Evolutionary conservation across 345 rosid genomes (phyloP).

Genomic region (Triadica sebifera): DNA sequence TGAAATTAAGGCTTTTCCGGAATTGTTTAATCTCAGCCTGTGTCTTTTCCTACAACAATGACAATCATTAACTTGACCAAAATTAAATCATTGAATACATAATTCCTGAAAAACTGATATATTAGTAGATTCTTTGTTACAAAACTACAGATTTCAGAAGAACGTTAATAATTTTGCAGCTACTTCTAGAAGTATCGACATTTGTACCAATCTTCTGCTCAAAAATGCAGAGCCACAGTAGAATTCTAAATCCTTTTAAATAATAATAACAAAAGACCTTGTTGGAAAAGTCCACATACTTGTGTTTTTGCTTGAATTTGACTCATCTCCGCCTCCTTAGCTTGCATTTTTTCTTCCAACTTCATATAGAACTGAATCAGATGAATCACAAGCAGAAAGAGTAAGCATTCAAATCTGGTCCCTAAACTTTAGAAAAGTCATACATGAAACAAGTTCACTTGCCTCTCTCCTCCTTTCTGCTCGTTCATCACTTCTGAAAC

Average conservation of each 20-base stretch:
- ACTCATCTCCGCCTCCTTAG: slow-evolving; percentile 64
- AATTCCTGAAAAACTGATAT: no score
- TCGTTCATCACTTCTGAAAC: slow-evolving; percentile 61
- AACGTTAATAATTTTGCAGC: no score
- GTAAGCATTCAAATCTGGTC: slow-evolving; percentile 1
- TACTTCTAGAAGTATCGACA: background rate
- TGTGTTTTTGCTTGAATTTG: slow-evolving; percentile 63
- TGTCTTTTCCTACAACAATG: slow-evolving; percentile 51
- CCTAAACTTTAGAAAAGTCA: background rate
- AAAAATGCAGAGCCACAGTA: background rate
- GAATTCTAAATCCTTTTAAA: background rate
- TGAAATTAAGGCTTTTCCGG: slow-evolving; percentile 76
- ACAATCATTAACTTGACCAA: background rate
- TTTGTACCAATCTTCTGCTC: background rate
- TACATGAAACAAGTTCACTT: slow-evolving; percentile 15
- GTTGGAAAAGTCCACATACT: slow-evolving; percentile 35
- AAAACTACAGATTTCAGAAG: background rate
- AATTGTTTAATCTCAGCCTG: slow-evolving; percentile 64
- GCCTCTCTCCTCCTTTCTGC: slow-evolving; percentile 89
- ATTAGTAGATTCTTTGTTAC: background rate
- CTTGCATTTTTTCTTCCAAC: slow-evolving; percentile 73
- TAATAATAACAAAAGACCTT: background rate
- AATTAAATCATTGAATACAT: background rate
- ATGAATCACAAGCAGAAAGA: slow-evolving; percentile 1
- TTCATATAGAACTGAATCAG: slow-evolving; percentile 56